These are phyloP conservation scores for Pythium guiyangense DNA, from an alignment of 352 stramenopile genomes.

Conservation along the genomic window DNA sequence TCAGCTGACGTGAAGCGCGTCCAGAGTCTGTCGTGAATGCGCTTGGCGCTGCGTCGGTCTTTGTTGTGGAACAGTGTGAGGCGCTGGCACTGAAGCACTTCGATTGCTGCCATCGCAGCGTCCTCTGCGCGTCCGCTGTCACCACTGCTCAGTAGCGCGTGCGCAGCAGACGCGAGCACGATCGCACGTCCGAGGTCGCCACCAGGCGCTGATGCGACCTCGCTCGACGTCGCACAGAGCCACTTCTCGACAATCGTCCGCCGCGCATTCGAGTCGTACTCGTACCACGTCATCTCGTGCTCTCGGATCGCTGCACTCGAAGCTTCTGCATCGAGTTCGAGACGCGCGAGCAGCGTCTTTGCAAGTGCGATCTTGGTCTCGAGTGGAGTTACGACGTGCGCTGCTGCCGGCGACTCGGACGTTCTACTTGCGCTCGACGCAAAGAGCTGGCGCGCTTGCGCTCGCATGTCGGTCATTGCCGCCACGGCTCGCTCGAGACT, in stretches of 20 bases:
- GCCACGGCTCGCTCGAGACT: conserved; percentile 5
- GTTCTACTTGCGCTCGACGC: neutral
- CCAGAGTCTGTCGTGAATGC: conserved; percentile 32
- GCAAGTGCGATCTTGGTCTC: conserved; percentile 26
- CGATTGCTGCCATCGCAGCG: conserved; percentile 17
- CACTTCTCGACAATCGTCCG: conserved; percentile 66
- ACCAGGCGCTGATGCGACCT: conserved; percentile 8
- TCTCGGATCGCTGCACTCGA: conserved; percentile 24
- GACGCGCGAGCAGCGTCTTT: conserved; percentile 30
- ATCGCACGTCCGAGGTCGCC: conserved; percentile 28
- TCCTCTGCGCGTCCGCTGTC: conserved; percentile 14
- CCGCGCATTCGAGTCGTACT: conserved; percentile 36
- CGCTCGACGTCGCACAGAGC: conserved; percentile 41
- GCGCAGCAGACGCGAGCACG: conserved; percentile 20
- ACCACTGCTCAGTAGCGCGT: conserved; percentile 10
- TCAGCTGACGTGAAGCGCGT: conserved; percentile 37
- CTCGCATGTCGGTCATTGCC: neutral
- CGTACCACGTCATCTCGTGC: conserved; percentile 69
- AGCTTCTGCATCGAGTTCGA: conserved; percentile 33
- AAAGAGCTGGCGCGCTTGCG: conserved; percentile 1
- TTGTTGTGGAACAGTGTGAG: conserved; percentile 34
- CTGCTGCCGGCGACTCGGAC: neutral
- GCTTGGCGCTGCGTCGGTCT: conserved; percentile 13
- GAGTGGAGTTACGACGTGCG: conserved; percentile 6
- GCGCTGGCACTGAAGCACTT: conserved; percentile 38